These are phyloP conservation scores for Asclepias syriaca DNA, from an alignment of 257 asterid species.

Conservation along the genomic window DNA sequence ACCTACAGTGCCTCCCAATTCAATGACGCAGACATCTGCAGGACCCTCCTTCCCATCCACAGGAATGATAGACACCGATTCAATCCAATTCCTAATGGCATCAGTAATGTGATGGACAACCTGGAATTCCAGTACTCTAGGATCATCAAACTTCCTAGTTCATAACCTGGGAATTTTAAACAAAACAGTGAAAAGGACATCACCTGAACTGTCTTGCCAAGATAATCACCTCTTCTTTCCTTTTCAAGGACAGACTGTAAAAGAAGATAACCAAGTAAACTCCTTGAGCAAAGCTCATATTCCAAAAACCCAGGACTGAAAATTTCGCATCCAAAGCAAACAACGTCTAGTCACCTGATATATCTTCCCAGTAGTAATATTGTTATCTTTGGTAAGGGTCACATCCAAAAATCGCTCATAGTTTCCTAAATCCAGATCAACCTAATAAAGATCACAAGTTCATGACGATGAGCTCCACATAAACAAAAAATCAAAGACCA, in stretches of 20 bases:
- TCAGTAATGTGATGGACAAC: constrained; percentile 97
- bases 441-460: constrained; percentile 40
- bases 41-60: constrained; percentile 93
- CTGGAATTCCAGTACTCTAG: constrained; percentile 26
- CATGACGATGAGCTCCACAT: not conserved
- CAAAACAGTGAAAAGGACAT: constrained; percentile 12
- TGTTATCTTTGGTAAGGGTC: constrained; percentile 89
- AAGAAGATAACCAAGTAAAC: constrained; percentile 25
- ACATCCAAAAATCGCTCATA: constrained; percentile 91
- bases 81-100: constrained; percentile 90
- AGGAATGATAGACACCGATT: constrained; percentile 67
- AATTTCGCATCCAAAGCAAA: constrained; percentile 8
- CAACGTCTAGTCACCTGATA: constrained; percentile 63
- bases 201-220: constrained; percentile 99
- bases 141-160: not conserved
- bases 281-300: constrained; percentile 9
- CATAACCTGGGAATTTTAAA: not conserved
- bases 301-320: not conserved
- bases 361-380: constrained; percentile 96
- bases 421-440: constrained; percentile 96
- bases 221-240: constrained; percentile 94
- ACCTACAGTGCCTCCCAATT: constrained; percentile 99
- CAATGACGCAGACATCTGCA: constrained; percentile 98
- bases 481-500: not conserved
- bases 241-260: constrained; percentile 85